Conservation (phyloP, 2,329 filamentous ascomycete species). For the Talaromyces marneffei region DNA sequence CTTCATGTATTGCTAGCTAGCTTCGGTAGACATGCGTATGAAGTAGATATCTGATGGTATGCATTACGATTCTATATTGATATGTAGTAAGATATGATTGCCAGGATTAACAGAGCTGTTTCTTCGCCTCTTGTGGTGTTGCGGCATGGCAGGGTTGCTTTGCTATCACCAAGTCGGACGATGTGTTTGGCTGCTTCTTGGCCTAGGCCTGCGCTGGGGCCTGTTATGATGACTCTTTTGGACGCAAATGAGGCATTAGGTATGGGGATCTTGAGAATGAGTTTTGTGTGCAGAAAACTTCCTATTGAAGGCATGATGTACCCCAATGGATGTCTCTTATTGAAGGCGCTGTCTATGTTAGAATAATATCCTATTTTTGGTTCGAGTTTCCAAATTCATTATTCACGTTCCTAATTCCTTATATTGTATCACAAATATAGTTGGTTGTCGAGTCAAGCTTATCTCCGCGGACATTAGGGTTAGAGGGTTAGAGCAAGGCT, state of each 20-base stretch:
- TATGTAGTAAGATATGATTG: neutral
- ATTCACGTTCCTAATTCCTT: too few relatives aligned
- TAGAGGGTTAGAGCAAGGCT: neutral
- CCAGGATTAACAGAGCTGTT: neutral
- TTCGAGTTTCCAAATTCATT: too few relatives aligned
- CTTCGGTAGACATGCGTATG: neutral
- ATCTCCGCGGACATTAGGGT: neutral
- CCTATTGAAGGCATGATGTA: slow-evolving; percentile 7
- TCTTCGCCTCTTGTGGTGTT: neutral
- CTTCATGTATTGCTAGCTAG: neutral
- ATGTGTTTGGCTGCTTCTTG: slow-evolving; percentile 40
- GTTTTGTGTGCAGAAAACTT: slow-evolving; percentile 9
- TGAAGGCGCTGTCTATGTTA: neutral
- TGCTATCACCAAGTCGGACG: slow-evolving; percentile 34
- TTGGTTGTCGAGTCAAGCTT: neutral
- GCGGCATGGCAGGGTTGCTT: slow-evolving; percentile 46
- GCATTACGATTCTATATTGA: neutral
- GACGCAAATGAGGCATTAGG: slow-evolving; percentile 1
- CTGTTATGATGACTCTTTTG: slow-evolving; percentile 47
- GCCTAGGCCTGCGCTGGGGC: slow-evolving; percentile 46
- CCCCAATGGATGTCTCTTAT: neutral
- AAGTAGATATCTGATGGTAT: neutral
- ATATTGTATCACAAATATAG: neutral
- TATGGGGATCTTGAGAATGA: slow-evolving; percentile 1
- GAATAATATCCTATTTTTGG: too few relatives aligned